These are phyloP conservation scores for Lactarius pseudohatsudake DNA, from an alignment of 768 basidiomycete species.

Conservation along the genomic window DNA sequence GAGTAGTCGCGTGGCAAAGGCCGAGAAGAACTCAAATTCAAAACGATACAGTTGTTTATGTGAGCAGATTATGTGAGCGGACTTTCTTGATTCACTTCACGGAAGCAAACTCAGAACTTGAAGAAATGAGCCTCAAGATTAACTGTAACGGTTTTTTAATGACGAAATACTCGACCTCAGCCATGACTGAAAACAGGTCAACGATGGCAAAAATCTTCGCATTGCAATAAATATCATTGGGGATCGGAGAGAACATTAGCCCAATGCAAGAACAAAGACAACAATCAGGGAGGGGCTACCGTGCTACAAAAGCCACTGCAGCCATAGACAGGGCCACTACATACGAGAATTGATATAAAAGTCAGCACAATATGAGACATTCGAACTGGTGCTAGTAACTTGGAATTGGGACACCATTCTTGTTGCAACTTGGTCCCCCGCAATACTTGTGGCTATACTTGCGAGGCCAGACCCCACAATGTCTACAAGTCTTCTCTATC, in stretches of 20 bases:
- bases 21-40: neutral
- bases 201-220: neutral
- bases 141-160: too few relatives aligned
- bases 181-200: too few relatives aligned
- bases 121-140: too few relatives aligned
- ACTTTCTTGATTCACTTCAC: too few relatives aligned
- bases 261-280: neutral
- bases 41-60: too few relatives aligned
- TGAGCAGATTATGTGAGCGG: too few relatives aligned
- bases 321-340: neutral
- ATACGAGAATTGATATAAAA: neutral
- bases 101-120: too few relatives aligned
- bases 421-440: constrained; percentile 1
- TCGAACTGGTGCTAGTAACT: neutral
- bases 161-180: too few relatives aligned
- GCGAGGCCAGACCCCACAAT: constrained; percentile 8
- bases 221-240: neutral
- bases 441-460: neutral
- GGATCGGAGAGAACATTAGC: neutral
- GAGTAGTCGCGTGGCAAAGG: neutral
- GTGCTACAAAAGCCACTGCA: neutral
- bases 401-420: neutral
- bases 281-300: neutral
- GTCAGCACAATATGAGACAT: neutral
- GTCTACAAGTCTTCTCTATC: constrained; percentile 4